phyloP scores from a whole-genome alignment of 2,329 filamentous ascomycete genomes.

The Diaporthe vaccinii region DNA sequence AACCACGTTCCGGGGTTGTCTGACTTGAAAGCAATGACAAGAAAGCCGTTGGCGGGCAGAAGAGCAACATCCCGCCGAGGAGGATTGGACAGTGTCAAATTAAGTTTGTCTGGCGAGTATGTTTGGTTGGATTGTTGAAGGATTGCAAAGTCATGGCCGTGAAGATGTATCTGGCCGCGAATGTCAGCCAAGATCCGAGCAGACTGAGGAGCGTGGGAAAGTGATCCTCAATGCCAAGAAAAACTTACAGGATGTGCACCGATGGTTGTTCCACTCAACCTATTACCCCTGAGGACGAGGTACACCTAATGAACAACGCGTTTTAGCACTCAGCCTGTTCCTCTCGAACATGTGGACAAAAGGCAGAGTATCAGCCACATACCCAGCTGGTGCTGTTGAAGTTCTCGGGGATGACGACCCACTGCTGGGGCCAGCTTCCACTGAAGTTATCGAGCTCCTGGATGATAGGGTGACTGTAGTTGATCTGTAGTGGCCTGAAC shows the following conservation, averaged over 20 bases:
- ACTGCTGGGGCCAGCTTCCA: slow-evolving; percentile 36
- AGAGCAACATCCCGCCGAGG: slow-evolving; percentile 66
- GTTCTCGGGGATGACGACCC: slow-evolving; percentile 43
- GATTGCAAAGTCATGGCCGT: slow-evolving; percentile 64
- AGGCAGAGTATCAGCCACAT: background rate
- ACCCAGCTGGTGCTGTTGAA: slow-evolving; percentile 42
- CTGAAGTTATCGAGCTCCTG: slow-evolving; percentile 41
- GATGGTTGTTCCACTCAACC: background rate
- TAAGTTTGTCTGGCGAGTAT: slow-evolving; percentile 37
- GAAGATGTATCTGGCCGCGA: slow-evolving; percentile 57
- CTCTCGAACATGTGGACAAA: background rate
- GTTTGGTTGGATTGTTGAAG: slow-evolving; percentile 49
- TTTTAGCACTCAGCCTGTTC: background rate
- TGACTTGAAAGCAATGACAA: slow-evolving; percentile 64
- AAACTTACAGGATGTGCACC: slow-evolving; percentile 26
- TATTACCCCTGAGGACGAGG: slow-evolving; percentile 6
- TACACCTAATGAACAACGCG: background rate
- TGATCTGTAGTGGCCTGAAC: slow-evolving; percentile 53
- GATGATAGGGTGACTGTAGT: slow-evolving; percentile 59
- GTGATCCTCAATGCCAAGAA: too few relatives aligned
- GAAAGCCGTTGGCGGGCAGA: slow-evolving; percentile 57
- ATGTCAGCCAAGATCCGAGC: background rate
- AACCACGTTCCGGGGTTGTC: slow-evolving; percentile 65
- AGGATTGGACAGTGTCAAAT: slow-evolving; percentile 56
- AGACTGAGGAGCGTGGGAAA: too few relatives aligned